phyloP scores from a whole-genome alignment of 2,329 filamentous ascomycete genomes.

The Leptosphaerulina australis region DNA sequence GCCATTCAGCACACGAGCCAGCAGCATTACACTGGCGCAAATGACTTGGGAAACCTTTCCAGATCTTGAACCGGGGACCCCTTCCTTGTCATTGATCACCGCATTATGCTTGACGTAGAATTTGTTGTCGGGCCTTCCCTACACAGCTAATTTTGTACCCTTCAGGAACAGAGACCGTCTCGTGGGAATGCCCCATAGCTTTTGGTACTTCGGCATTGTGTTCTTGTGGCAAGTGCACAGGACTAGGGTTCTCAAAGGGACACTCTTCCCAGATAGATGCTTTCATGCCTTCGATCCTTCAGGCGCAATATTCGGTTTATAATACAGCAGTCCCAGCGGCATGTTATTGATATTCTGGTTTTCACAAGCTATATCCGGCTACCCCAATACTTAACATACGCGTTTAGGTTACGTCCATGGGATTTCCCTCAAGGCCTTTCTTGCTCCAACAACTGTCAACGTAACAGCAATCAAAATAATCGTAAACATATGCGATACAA shows the following conservation, averaged over 20 bases:
- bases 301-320: slow-evolving; percentile 49
- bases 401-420: slow-evolving; percentile 43
- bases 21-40: slow-evolving; percentile 46
- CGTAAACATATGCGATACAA: slow-evolving; percentile 52
- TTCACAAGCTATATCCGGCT: slow-evolving; percentile 44
- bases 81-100: slow-evolving; percentile 51
- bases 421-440: slow-evolving; percentile 39
- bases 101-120: slow-evolving; percentile 55
- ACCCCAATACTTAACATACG: slow-evolving; percentile 49
- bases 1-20: slow-evolving; percentile 50
- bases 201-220: slow-evolving; percentile 49
- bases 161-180: slow-evolving; percentile 53
- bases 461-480: slow-evolving; percentile 48
- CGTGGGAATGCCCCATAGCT: slow-evolving; percentile 48
- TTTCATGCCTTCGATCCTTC: slow-evolving; percentile 48
- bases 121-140: slow-evolving; percentile 50
- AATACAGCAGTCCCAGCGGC: slow-evolving; percentile 46
- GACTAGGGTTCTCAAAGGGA: slow-evolving; percentile 48
- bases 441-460: slow-evolving; percentile 51
- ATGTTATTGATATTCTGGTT: slow-evolving; percentile 23
- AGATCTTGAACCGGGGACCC: slow-evolving; percentile 48
- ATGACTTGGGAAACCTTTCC: slow-evolving; percentile 44
- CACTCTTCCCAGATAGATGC: slow-evolving; percentile 47
- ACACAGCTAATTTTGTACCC: slow-evolving; percentile 49
- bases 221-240: slow-evolving; percentile 53